Conservation (phyloP, 176 grass and related monocot genomes). For the Thalia dealbata region DNA sequence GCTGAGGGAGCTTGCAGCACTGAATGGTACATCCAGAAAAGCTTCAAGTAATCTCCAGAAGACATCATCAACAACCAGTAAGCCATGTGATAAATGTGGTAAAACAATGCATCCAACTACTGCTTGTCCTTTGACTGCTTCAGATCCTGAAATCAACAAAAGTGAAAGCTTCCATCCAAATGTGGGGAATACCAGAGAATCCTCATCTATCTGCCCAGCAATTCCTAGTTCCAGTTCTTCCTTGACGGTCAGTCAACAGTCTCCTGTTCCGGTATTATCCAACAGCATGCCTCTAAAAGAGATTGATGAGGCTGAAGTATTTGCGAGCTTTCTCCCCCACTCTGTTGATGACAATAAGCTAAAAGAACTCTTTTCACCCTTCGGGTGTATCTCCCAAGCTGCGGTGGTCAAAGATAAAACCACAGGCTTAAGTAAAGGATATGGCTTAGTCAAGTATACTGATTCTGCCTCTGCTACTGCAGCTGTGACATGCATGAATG, state of each 20-base stretch:
- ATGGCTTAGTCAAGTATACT: conserved; percentile 51
- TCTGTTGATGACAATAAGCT: conserved; percentile 42
- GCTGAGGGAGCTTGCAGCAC: conserved; percentile 15
- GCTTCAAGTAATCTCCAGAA: neutral
- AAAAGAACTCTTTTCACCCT: conserved; percentile 50
- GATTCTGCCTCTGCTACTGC: conserved; percentile 36
- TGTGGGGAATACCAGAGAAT: neutral
- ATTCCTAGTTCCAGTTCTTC: neutral
- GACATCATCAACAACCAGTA: neutral
- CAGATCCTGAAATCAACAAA: neutral
- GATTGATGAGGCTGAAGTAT: conserved; percentile 43
- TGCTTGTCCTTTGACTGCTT: conserved; percentile 11
- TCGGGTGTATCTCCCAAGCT: conserved; percentile 50
- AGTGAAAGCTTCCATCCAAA: conserved; percentile 1
- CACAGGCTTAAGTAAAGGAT: conserved; percentile 31
- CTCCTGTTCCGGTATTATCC: conserved; percentile 8
- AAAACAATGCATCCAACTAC: neutral
- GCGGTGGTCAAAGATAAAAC: conserved; percentile 27
- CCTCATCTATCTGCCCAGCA: neutral
- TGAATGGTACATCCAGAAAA: conserved; percentile 2
- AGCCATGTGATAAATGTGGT: conserved; percentile 7
- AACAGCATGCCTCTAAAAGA: conserved; percentile 25
- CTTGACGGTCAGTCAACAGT: conserved; percentile 12
- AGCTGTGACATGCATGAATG: conserved; percentile 51
- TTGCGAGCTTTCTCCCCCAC: conserved; percentile 35